Evolutionary conservation across 768 basidiomycete genomes (phyloP).

Genomic region (Pulveroboletus sp.): DNA sequence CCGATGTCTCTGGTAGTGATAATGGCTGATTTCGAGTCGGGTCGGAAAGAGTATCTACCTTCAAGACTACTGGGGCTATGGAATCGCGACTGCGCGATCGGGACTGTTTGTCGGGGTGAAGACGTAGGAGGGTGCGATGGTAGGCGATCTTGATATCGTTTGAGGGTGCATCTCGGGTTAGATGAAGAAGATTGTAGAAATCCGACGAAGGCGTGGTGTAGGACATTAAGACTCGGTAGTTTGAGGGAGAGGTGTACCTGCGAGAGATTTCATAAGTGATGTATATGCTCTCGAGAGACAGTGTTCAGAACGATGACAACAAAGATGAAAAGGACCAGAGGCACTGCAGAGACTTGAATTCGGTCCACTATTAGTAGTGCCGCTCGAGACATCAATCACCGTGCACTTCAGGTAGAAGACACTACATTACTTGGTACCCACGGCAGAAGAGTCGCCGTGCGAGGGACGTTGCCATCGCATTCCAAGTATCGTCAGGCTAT

Average conservation of each 20-base stretch:
- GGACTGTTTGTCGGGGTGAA: conserved; percentile 59
- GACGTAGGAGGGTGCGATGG: conserved; percentile 56
- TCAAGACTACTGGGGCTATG: not conserved
- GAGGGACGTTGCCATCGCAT: no score
- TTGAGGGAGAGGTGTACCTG: not conserved
- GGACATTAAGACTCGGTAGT: not conserved
- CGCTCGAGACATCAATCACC: no score
- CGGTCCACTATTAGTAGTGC: no score
- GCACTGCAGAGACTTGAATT: no score
- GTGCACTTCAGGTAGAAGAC: no score
- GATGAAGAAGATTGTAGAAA: conserved; percentile 57
- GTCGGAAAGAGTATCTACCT: conserved; percentile 19
- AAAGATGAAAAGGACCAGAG: no score
- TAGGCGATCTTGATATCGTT: conserved; percentile 67
- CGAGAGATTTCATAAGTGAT: not conserved
- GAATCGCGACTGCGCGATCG: conserved; percentile 14
- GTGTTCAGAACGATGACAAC: no score
- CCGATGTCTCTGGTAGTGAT: conserved; percentile 1
- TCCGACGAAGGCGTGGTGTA: conserved; percentile 26
- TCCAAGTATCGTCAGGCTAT: no score
- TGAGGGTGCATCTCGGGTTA: conserved; percentile 45
- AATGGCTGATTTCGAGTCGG: not conserved
- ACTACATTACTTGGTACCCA: no score
- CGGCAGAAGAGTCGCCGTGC: no score
- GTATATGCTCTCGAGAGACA: no score